Percentiles rank a stretch among this genome's conserved stretches.
Conservation (phyloP, 1,284 basidiomycete genomes). For the Trichosporon sp. region DNA sequence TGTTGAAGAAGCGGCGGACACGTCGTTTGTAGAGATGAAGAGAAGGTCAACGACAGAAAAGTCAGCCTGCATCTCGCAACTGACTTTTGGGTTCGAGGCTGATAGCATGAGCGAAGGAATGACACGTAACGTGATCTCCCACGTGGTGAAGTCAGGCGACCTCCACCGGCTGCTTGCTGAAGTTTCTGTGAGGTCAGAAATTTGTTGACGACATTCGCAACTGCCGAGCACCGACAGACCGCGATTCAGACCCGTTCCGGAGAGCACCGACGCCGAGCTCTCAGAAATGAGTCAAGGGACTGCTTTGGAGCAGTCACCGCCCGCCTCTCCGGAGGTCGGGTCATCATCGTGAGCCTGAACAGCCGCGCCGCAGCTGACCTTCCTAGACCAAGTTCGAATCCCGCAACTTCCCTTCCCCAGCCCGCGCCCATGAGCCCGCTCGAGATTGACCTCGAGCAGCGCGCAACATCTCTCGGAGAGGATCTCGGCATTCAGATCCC, state of each 20-base stretch:
- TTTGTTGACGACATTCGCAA: slow-evolving; percentile 9
- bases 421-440: slow-evolving; percentile 8
- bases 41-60: not conserved
- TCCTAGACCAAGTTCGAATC: not conserved
- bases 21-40: not conserved
- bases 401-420: not conserved
- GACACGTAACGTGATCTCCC: not conserved
- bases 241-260: not conserved
- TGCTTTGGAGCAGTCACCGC: slow-evolving; percentile 3
- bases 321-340: not conserved
- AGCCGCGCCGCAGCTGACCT: not conserved
- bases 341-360: slow-evolving; percentile 6
- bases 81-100: not conserved
- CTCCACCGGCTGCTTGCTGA: not conserved
- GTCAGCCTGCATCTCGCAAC: not conserved
- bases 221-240: not conserved
- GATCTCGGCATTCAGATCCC: slow-evolving; percentile 9
- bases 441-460: slow-evolving; percentile 12
- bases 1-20: not conserved
- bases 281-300: slow-evolving; percentile 9
- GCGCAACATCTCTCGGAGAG: slow-evolving; percentile 2
- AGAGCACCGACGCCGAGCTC: not conserved
- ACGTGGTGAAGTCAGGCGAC: not conserved
- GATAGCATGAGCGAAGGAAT: not conserved
- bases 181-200: slow-evolving; percentile 5